Base-by-base conservation (phyloP, 202 grass and related monocot species). In the Panicum hallii region DNA sequence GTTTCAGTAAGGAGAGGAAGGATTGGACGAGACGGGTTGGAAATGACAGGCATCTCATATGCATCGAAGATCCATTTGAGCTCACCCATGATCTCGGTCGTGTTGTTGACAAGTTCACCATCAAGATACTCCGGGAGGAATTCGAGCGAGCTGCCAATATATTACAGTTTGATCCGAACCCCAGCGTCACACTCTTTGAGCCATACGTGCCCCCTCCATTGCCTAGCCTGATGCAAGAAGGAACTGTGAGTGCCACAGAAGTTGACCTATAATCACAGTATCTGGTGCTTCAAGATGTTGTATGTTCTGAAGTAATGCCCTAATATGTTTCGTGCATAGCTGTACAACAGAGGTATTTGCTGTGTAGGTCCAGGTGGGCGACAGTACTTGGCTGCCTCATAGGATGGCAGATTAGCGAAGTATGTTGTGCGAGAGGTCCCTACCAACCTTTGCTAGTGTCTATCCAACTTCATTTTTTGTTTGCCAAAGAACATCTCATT, bases 21-120 rank as follows among this genome's bases (percentile, higher is more conserved):
- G 95, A 95, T 61, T 95, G 95, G 95, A 98, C 91, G 36, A 90
- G 95, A 67, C 83, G 95, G 40, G 87, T 95, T 72, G 93, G 95
- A 84, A 95, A 98, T n/a, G 95, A 98, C 76, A 87, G 95, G 11
- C 95, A 98, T 86, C 93, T 98, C 83, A 95, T 95, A 85, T 98
- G 95, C 85, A 98, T 98, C 20, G 93, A 98, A 70, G 95, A 95
- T 41, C 95, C 95, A 12, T 98, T 98, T 9, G 93, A 98, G 82
- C 93, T 67, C 30, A 79, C 93, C 9, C 95, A 98, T 83, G 95
- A 98, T 90, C 93, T 98, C 48, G 95, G 95, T 56, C 93, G 93
- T 52, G 87, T 95, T 3, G 95, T 95, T 30, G 95, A 98, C 78
- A 95, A 92, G 77, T 90, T 80, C 65, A 87, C 81, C 52, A 95